Evolutionary conservation across 208 protist genomes (phyloP).

Genomic region (Trypanosoma melophagium): DNA sequence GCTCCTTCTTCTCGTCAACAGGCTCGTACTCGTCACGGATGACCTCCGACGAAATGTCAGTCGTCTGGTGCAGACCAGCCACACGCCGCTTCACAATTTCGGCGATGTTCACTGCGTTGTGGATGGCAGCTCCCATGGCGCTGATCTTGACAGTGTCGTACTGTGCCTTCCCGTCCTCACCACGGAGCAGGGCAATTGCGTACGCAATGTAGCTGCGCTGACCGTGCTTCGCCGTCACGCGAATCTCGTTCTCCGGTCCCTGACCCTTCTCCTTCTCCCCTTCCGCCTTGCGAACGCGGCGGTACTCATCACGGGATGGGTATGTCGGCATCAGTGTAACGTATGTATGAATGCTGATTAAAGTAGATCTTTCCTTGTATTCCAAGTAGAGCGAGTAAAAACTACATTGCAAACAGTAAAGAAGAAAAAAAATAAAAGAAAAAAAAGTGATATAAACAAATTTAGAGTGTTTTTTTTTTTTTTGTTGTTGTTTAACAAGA

Average conservation of each 20-base stretch:
- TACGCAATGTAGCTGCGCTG: slow-evolving; percentile 90
- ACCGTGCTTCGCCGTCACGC: slow-evolving; percentile 72
- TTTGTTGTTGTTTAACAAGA: slow-evolving; percentile 11
- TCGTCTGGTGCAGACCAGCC: slow-evolving; percentile 90
- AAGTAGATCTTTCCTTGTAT: no score
- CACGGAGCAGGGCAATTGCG: slow-evolving; percentile 83
- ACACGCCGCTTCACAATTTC: slow-evolving; percentile 93
- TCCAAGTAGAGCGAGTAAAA: not conserved
- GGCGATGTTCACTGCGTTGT: slow-evolving; percentile 90
- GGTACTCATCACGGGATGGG: slow-evolving; percentile 75
- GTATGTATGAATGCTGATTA: not conserved
- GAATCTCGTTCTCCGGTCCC: slow-evolving; percentile 86
- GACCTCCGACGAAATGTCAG: slow-evolving; percentile 75
- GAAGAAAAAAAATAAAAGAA: not conserved
- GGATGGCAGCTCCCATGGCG: slow-evolving; percentile 89
- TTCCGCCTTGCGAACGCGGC: slow-evolving; percentile 52
- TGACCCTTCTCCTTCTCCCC: slow-evolving; percentile 58
- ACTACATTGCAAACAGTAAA: not conserved
- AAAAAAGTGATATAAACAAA: slow-evolving; percentile 11
- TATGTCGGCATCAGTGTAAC: slow-evolving; percentile 37
- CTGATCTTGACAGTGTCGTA: slow-evolving; percentile 89
- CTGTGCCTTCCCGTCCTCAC: slow-evolving; percentile 78
- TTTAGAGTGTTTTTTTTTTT: not conserved
- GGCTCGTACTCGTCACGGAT: slow-evolving; percentile 90
- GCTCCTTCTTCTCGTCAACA: slow-evolving; percentile 73